A percentile compares a stretch with the other conserved stretches of the same genome.
Conservation (phyloP, 106 monocot genomes). For the Iris macrosiphon region DNA sequence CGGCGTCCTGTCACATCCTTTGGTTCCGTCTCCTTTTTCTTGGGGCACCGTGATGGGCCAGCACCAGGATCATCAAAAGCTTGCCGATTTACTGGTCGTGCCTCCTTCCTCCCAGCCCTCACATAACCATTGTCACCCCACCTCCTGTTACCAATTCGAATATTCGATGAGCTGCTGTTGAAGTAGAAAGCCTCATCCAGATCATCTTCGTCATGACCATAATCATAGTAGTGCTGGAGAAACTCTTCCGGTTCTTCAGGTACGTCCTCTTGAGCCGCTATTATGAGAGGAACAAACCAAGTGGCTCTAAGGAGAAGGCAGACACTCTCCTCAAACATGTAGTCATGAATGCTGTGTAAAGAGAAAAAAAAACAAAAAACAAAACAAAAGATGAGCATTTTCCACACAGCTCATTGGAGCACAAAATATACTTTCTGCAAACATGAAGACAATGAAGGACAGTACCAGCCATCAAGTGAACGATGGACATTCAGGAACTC, state of each 20-base stretch:
- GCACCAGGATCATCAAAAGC: conserved; percentile 11
- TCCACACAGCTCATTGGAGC: not conserved
- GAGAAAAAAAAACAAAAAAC: not conserved
- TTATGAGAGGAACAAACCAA: conserved; percentile 72
- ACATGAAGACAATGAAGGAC: not conserved
- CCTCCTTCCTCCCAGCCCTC: conserved; percentile 74
- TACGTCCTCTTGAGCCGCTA: conserved; percentile 25
- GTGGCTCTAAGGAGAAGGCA: conserved; percentile 76
- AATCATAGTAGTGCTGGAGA: conserved; percentile 26
- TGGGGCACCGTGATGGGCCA: conserved; percentile 34
- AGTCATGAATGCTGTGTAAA: conserved; percentile 75
- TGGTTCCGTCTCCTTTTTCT: conserved; percentile 26
- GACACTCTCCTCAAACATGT: conserved; percentile 91
- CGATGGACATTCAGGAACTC: conserved; percentile 68
- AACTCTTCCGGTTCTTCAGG: conserved; percentile 33
- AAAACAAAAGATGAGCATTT: no score
- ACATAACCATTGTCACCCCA: conserved; percentile 91
- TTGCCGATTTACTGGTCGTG: conserved; percentile 46
- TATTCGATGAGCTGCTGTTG: conserved; percentile 25
- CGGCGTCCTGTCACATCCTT: conserved; percentile 34
- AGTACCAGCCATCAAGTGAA: conserved; percentile 88
- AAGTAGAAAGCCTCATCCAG: conserved; percentile 42
- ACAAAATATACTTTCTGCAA: not conserved
- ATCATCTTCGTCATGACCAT: conserved; percentile 27
- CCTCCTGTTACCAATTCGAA: conserved; percentile 84